phyloP scores from a whole-genome alignment of 2,329 filamentous ascomycete species.

The Venturia pyrina region DNA sequence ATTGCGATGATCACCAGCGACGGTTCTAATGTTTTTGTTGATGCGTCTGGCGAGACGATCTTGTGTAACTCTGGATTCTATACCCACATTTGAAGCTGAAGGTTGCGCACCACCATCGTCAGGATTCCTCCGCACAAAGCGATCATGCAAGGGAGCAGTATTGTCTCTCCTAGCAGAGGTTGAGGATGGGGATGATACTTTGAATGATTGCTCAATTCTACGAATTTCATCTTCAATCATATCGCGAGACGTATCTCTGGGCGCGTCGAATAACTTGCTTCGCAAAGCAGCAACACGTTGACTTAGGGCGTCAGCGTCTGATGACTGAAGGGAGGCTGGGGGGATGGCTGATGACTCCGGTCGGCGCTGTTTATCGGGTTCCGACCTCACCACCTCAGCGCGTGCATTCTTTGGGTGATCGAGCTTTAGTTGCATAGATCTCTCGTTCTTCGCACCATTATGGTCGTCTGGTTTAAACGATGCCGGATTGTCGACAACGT shows the following conservation, averaged over 20 bases:
- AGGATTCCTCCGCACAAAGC: not conserved
- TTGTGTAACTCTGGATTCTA: not conserved
- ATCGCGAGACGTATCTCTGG: not conserved
- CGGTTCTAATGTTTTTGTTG: not conserved
- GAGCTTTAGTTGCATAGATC: not conserved
- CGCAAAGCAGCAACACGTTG: not conserved
- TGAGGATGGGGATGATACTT: not conserved
- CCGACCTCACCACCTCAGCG: not conserved
- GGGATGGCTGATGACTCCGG: not conserved
- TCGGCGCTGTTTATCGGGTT: not conserved
- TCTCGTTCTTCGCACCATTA: not conserved
- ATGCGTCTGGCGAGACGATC: not conserved
- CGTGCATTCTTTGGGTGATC: not conserved
- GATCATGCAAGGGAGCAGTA: not conserved
- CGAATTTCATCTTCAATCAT: not conserved
- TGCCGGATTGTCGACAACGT: not conserved
- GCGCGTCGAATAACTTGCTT: not conserved
- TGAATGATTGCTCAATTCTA: not conserved
- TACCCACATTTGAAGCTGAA: not conserved
- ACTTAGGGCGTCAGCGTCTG: not conserved
- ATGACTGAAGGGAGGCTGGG: not conserved
- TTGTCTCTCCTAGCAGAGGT: not conserved
- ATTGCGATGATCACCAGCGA: not conserved
- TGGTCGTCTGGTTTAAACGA: not conserved
- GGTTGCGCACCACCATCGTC: not conserved